Percentiles rank a stretch among this genome's conserved stretches.
Conservation (phyloP, 352 stramenopile genomes). For the Globisporangium middletonii region DNA sequence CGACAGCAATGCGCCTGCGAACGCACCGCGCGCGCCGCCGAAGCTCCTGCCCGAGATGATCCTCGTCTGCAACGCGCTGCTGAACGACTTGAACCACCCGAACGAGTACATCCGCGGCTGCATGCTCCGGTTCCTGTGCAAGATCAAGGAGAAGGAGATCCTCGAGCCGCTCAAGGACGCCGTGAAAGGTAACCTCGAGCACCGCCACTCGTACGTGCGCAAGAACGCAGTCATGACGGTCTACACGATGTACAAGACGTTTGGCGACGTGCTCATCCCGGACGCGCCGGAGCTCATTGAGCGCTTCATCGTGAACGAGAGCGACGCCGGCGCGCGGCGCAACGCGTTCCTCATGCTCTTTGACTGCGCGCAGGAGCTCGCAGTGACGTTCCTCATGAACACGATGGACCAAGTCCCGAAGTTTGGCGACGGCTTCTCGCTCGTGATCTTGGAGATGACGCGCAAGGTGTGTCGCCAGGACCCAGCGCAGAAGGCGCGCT, state of each 20-base stretch:
- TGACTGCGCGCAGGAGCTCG: conserved; percentile 95
- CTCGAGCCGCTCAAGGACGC: conserved; percentile 85
- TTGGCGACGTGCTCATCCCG: conserved; percentile 92
- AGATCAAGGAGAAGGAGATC: conserved; percentile 98
- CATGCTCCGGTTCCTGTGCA: conserved; percentile 99
- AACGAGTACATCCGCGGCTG: conserved; percentile 99
- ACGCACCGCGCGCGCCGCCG: conserved; percentile 32
- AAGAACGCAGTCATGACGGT: conserved; percentile 98
- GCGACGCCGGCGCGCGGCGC: conserved; percentile 90
- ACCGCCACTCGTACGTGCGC: conserved; percentile 98
- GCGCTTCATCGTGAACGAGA: conserved; percentile 92
- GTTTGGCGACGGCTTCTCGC: conserved; percentile 97
- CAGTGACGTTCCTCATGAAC: conserved; percentile 97
- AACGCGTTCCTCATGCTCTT: conserved; percentile 99
- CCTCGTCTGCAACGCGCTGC: conserved; percentile 98
- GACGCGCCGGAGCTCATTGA: conserved; percentile 98
- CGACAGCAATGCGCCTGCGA: conserved; percentile 14
- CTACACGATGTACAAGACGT: conserved; percentile 97
- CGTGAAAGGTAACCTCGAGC: conserved; percentile 96
- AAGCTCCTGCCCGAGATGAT: conserved; percentile 99
- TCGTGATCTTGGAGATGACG: conserved; percentile 99
- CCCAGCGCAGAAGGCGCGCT: conserved; percentile 97
- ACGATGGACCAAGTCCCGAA: conserved; percentile 94
- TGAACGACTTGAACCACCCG: conserved; percentile 99
- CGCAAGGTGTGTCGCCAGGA: conserved; percentile 97